A percentile compares a stretch with the other conserved stretches of the same genome.
Evolutionary conservation across 176 grass and related monocot species (phyloP).

Genomic region (sorghum (Sorghum bicolor)): Sorghum_bicolor_NCBIv3 NC_012877.2:6789001-6789500

Average conservation of each 20-base stretch:
- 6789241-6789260: constrained; percentile 3
- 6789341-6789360: too few species aligned
- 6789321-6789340: background rate
- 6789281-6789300: background rate
- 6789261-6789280: constrained; percentile 4
- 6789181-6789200: constrained; percentile 88
- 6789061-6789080: background rate
- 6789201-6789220: constrained; percentile 31
- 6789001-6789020: background rate
- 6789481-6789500: background rate
- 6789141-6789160: constrained; percentile 4
- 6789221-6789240: background rate
- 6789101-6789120: background rate
- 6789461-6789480: background rate
- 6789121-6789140: rapidly evolving
- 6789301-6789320: background rate
- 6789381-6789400: background rate
- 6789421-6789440: background rate
- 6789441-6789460: background rate
- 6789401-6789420: background rate
- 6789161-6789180: constrained; percentile 67
- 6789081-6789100: rapidly evolving
- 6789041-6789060: background rate
- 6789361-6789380: background rate
- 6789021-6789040: background rate